Evolutionary conservation across 2,329 filamentous ascomycete species (phyloP), one percentile per base, ranked within the genome.

Genomic region (Clarireedia homoeocarpa): DNA sequence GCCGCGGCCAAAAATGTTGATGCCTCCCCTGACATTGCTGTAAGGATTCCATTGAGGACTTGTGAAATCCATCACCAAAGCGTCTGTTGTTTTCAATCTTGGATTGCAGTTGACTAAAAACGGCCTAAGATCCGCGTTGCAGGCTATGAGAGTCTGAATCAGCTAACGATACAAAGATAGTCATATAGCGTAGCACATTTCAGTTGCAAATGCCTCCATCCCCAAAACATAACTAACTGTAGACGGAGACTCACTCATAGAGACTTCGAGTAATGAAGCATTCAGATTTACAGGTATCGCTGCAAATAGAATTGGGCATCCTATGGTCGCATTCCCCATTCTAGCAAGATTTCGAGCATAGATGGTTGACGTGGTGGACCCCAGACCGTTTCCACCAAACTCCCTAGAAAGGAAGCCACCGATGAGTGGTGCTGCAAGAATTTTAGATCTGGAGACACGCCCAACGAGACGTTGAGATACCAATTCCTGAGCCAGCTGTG

Each of bases 331-430:
- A 2, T 44, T 24, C 7, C 36, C 46, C 9, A 24, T 23, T 23
- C 20, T 49, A 14, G 17, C 4, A 9, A 54, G 44, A 6, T 23
- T 54, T n/a, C 48, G 51, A 40, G 51, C 30, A 39, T 54, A 54
- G 39, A 40, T 6, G 14, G 44, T 39, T 38, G 42, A 17, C 38
- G 40, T 20, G 38, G 39, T 14, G 12, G 47, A 42, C 26, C 64
- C 56, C 2, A 59, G 44, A 20, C 42, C 38, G 45, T 17, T 20
- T 20, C 55, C 24, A 6, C 64, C 63, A 38, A 47, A 58, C 36
- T 63, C 63, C 46, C 65, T 58, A 20, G 42, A 44, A 6, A 67
- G 42, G 12, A 65, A 40, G 1, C 60, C 62, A 45, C 66, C 65
- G 45, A 51, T 20, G 12, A 66, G 53, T 17, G 62, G 52, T 6